Base-by-base conservation (phyloP, 148 eudicot genomes). In the Suaeda aralocaspica region DNA sequence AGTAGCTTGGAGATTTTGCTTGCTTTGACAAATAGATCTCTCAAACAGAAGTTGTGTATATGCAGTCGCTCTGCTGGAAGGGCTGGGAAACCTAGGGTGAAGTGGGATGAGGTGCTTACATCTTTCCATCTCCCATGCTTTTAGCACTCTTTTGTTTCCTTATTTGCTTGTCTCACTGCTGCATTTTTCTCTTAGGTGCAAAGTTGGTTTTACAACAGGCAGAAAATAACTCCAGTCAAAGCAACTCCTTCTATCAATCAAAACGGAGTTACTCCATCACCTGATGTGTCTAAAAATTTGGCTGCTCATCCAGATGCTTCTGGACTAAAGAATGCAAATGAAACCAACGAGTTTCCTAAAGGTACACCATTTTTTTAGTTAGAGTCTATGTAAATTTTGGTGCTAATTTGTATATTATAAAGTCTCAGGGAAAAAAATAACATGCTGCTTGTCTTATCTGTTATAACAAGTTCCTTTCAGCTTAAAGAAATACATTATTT, bases 51-150 rank as follows among this genome's bases (percentile, higher is more conserved):
- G 56, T 71, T 72, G 33, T 45, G 56, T 64, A 25, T 66, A 41
- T 82, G 78, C 86, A 92, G 98, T 79, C 66, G 74, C 74, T 88
- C 83, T 39, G 82, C 80, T 65, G 89, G 87, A 76, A 88, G 98
- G 68, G 89, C 88, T 71, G 98, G 98, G 59, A 89, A 89, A 78
- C 91, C 96, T 28, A 33, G 76, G 49, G 80, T 92, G 25, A 92
- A 86, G 77, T 86, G 91, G 91, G 76, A 77, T 63, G 91, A 92
- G 86, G 98, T 92, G 66, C 67, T 74, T 59, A 22, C 66, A 66
- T 72, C 26, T 11, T 64, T 53, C 33, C 15, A 28, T 49, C 67
- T 68, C 68, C 28, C 72, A 6, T 53, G 33, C 21, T 31, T 31
- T 7, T 42, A 24, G 53, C 19, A 75, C 66, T 46, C 44, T 76